Evolutionary conservation across 202 grass and related monocot genomes (phyloP).

Genomic region (Musa balbisiana): DNA sequence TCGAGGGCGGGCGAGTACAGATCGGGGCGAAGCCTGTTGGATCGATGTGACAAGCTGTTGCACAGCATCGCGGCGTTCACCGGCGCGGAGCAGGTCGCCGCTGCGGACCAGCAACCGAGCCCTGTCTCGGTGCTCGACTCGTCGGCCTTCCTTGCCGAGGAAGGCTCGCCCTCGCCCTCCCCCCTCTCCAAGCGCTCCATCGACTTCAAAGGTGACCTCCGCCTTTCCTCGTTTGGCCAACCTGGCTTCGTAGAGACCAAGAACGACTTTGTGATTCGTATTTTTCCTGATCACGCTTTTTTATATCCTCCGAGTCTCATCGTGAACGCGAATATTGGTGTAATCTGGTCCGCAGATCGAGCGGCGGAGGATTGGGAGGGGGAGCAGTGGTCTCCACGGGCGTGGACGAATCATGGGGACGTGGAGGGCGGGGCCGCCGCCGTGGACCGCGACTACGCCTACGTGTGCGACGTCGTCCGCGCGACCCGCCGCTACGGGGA

Average conservation of each 20-base stretch:
- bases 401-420: not conserved
- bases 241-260: not conserved
- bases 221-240: not conserved
- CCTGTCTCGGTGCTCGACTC: slow-evolving; percentile 26
- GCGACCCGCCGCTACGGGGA: slow-evolving; percentile 22
- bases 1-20: slow-evolving; percentile 5
- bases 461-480: slow-evolving; percentile 48
- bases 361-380: slow-evolving; percentile 33
- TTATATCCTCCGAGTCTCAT: too few species aligned
- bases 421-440: not conserved
- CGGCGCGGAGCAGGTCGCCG: slow-evolving; percentile 4
- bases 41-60: slow-evolving; percentile 26
- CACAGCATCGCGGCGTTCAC: slow-evolving; percentile 19
- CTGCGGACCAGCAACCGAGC: slow-evolving; percentile 25
- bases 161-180: slow-evolving; percentile 12
- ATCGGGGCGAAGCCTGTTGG: slow-evolving; percentile 10
- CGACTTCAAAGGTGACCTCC: slow-evolving; percentile 18
- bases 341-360: not conserved
- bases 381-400: slow-evolving; percentile 15
- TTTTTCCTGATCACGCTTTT: too few species aligned
- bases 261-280: not conserved
- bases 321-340: not conserved
- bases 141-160: slow-evolving; percentile 5
- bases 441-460: slow-evolving; percentile 43
- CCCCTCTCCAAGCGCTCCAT: slow-evolving; percentile 15